These are phyloP conservation scores for Coemansia umbellata DNA, from an alignment of 192 early-diverging fungal genomes.

Conservation along the genomic window DNA sequence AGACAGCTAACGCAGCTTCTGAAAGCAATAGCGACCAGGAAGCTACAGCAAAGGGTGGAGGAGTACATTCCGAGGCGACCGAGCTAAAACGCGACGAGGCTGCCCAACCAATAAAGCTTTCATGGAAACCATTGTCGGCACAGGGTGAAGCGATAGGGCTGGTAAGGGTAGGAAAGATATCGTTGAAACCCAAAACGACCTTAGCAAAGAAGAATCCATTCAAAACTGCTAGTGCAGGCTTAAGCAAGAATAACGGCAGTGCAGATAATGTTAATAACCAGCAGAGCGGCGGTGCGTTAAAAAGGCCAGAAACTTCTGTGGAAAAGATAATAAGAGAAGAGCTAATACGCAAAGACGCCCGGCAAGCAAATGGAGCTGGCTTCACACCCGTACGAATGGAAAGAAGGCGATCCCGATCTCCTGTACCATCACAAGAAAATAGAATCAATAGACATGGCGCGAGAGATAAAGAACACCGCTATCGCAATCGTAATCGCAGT, in stretches of 20 bases:
- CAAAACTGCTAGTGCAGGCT: conserved; percentile 5
- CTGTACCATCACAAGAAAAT: too few species aligned
- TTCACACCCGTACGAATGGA: too few species aligned
- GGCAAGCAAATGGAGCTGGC: too few species aligned
- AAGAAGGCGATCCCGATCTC: conserved; percentile 28
- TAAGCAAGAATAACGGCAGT: not conserved
- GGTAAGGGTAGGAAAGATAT: too few species aligned
- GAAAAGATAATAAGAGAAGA: conserved; percentile 3
- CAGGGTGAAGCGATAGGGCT: too few species aligned
- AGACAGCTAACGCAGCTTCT: not conserved
- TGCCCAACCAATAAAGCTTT: conserved; percentile 18
- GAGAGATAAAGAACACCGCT: too few species aligned
- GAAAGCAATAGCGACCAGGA: not conserved
- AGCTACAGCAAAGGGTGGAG: not conserved
- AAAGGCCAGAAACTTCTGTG: conserved; percentile 1
- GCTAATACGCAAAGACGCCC: not conserved
- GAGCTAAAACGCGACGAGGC: conserved; percentile 21
- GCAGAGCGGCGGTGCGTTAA: not conserved
- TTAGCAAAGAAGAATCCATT: conserved; percentile 30
- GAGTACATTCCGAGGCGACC: conserved; percentile 6
- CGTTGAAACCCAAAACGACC: not conserved
- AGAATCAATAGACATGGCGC: too few species aligned
- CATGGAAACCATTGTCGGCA: conserved; percentile 10
- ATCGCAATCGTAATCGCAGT: too few species aligned
- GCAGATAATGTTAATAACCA: too few species aligned